Evolutionary conservation across 2,329 filamentous ascomycete species (phyloP), one percentile per base, ranked within the genome.

Genomic region (Rhynchosporium graminicola): DNA sequence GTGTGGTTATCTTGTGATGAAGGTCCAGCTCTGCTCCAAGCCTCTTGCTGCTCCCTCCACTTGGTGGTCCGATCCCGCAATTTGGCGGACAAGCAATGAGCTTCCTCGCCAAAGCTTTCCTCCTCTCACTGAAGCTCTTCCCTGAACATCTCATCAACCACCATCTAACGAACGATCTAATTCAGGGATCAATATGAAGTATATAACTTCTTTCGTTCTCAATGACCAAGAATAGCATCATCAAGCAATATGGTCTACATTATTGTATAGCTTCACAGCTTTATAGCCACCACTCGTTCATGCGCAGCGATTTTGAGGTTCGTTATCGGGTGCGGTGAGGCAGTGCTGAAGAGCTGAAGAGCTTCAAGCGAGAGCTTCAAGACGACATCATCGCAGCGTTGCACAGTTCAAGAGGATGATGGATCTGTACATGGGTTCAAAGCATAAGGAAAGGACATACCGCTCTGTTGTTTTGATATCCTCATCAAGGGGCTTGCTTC

Each of bases 21-120:
- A 45, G 28, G 40, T 56, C 45, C 52, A 56, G 52, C 52, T 56
- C 12, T 15, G 8, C 8, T 40, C 43, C 38, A 36, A 56, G 52
- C 52, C 52, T 56, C 52, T 4, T 40, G 50, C 50, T 54, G 50
- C 50, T 54, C 50, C 50, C 38, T 33, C 50, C 52, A 45, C 28
- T 33, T 36, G 29, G 29, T 51, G 20, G 29, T 28, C n/a, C 29
- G 4, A 12, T 15, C 28, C 7, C 12, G 33, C 31, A 13, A 5
- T 38, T 43, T 56, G 52, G 52, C 52, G 15, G 28, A 55, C 51
- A 43, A 42, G 51, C 51, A 56, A 56, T 31, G 26, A 56, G 38
- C 52, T 56, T 56, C 26, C 38, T 56, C 38, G 29, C 28, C 12
- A 45, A 43, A 56, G 42, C 52, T 45, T 43, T 20, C 51, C 51